Evolutionary conservation across 2,329 filamentous ascomycete genomes (phyloP), one percentile per base, ranked within the genome.

Genomic region (Amesomyces nigricolor): DNA sequence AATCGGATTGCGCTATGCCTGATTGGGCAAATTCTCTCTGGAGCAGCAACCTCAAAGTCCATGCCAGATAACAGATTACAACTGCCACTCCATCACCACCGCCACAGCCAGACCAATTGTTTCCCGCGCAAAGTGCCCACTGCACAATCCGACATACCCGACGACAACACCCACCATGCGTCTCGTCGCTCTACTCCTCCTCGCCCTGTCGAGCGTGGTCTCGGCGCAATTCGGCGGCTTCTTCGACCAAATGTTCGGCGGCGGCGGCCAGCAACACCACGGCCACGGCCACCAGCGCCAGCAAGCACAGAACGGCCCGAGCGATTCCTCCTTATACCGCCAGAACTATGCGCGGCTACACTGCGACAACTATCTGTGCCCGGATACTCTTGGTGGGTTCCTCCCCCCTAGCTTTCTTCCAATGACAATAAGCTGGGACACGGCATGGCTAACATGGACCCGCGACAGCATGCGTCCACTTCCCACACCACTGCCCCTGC

Each of bases 401-500:
- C 39, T 29, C 19, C 26, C 16, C 17, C n/a, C n/a, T n/a, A n/a
- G n/a, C n/a, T n/a, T n/a, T n/a, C n/a, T n/a, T n/a, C n/a, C n/a
- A n/a, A n/a, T n/a, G n/a, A n/a, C n/a, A n/a, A n/a, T n/a, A n/a
- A 26, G 5, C 14, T 2, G n/a, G 16, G 10, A 16, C 10, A 3
- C 8, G 37, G 22, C 38, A 16, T 30, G 16, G 11, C 50, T 56
- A 26, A 9, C 9, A 19, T 26, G 4, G 22, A 26, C 4, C 22
- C 4, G 30, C 32, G 22, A 53, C 52, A 74, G 88, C 91, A 37
- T 99, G 94, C 75, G 94, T 99, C 6, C 87, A 95, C 70, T 94
- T 95, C 74, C 91, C 94, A 1, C 92, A 97, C 70, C 94, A 99
- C 73, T 99, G 94, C 72, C 94, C 94, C 29, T 99, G 94, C 73